A percentile compares a stretch with the other conserved stretches of the same genome.
phyloP scores from a whole-genome alignment of 805 yeast species.

The Wickerhamiella dianesei region DNA sequence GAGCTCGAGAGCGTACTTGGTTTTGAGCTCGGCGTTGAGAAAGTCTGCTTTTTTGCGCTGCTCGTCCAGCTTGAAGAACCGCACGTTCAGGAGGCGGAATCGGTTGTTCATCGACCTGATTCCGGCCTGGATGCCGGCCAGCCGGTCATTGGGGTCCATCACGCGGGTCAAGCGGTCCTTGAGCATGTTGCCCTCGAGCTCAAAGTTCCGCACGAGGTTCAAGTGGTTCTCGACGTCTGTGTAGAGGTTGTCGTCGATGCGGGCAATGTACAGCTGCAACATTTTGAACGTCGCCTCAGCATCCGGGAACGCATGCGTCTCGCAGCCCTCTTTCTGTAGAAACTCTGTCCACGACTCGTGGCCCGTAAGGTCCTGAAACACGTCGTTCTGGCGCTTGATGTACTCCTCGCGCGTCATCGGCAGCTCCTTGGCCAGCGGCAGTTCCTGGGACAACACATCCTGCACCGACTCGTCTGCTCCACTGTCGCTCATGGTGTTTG shows the following conservation, averaged over 20 bases:
- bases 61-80: conserved; percentile 4
- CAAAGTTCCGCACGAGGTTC: background rate
- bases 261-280: conserved; percentile 20
- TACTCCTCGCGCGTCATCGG: conserved; percentile 17
- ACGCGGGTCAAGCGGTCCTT: conserved; percentile 1
- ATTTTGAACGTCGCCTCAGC: conserved; percentile 12
- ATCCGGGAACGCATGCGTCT: conserved; percentile 5
- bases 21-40: conserved; percentile 8
- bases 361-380: conserved; percentile 19
- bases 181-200: conserved; percentile 2
- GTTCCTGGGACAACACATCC: too few relatives aligned
- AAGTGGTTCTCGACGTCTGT: conserved; percentile 15
- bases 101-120: conserved; percentile 2
- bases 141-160: conserved; percentile 6
- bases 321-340: background rate
- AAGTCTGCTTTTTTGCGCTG: conserved; percentile 7
- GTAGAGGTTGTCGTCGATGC: conserved; percentile 20
- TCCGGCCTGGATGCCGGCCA: background rate
- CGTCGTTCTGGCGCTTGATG: conserved; percentile 18
- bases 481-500: background rate
- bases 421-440: conserved; percentile 3
- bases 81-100: conserved; percentile 2
- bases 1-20: conserved; percentile 7
- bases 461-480: conserved; percentile 36
- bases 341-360: conserved; percentile 7